Evolutionary conservation across 1,139 yeast species (phyloP), one percentile per base, ranked within the genome.

Genomic region (Geotrichum europaeum): DNA sequence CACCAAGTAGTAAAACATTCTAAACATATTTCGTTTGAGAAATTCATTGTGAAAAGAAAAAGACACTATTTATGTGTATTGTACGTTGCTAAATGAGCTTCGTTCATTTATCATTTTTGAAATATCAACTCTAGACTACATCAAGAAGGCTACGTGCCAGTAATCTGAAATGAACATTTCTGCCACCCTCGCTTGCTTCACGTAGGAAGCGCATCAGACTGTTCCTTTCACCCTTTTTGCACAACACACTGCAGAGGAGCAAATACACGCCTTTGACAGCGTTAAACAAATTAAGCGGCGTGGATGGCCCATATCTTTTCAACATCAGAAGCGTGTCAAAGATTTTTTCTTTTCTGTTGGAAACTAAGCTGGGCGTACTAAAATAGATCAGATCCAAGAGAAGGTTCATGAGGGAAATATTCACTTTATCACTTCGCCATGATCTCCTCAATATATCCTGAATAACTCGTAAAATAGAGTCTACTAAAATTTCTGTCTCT

Each of bases 341-440:
- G 2, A 58, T 36, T 3, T 24, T 7, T 15, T 54, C 47, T 4
- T 36, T 49, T 51, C 49, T 18, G n/a, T 7, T 24, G 15, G 22
- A 13, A 7, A 58, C 15, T 1, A 18, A 6, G 18, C 45, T 24
- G 20, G n/a, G 36, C 1, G 34, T n/a, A 43, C 30, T 54, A 20
- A 24, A 30, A 36, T 25, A 43, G 6, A 58, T 32, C 20, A 53
- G n/a, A 6, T 58, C 60, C 13, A 36, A 24, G 5, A 55, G 3
- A 15, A 59, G 50, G 13, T 55, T 56, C n/a, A 55, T 24, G n/a
- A 52, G 30, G 2, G 59, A 10, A 45, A 30, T 34, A n/a, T 50
- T 15, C n/a, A 24, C 51, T 22, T 30, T 55, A 32, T 51, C 36
- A 24, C 53, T n/a, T 15, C 32, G 45, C 32, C 36, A 36, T n/a